Evolutionary conservation across 1,139 yeast species (phyloP), one percentile per base, ranked within the genome.

Genomic region (Yamadazyma sp.): DNA sequence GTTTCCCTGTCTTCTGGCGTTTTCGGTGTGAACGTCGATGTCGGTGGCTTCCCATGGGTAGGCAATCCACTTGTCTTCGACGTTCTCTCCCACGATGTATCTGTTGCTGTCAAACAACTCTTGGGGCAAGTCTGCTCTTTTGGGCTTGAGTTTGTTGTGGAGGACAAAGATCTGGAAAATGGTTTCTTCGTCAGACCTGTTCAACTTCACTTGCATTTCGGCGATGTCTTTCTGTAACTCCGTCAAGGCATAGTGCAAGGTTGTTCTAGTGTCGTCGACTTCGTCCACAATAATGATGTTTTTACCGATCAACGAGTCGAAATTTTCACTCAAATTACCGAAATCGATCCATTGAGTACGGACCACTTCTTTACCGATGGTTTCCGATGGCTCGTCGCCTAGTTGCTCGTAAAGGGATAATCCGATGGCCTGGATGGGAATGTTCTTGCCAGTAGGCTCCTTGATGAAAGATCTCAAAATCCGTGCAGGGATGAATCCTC

Each of bases 301-400:
- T 55, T 79, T 79, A 27, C 83, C 84, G 38, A 79, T 76, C 39
- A 79, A 59, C 2, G 75, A 66, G 51, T 73, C 77, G 49, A 77
- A 72, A 53, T 76, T 80, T 57, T 74, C 66, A 41, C 66, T 71
- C 44, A 79, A 64, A 42, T 66, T 66, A 47, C 82, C 80, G 51
- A 79, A 79, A 53, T 80, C 86, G 42, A 80, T 69, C 86, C 86
- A 80, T 58, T 80, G 86, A 9, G 83, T 79, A 58, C 85, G 72
- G 32, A 76, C 60, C 31, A 80, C 84, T 50, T 76, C 79, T 45
- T 75, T 78, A 44, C 86, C 86, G 32, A 79, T 77, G 27, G 61
- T 51, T 47, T 73, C 79, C 14, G 58, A 69, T 36, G 67, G 72
- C 14, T 65, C 58, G 33, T 67, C 67, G 17, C 76, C 73, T 49